A percentile compares a stretch with the other conserved stretches of the same genome.
phyloP scores from a whole-genome alignment of 768 basidiomycete species.

The Amanita jacksonii region DNA sequence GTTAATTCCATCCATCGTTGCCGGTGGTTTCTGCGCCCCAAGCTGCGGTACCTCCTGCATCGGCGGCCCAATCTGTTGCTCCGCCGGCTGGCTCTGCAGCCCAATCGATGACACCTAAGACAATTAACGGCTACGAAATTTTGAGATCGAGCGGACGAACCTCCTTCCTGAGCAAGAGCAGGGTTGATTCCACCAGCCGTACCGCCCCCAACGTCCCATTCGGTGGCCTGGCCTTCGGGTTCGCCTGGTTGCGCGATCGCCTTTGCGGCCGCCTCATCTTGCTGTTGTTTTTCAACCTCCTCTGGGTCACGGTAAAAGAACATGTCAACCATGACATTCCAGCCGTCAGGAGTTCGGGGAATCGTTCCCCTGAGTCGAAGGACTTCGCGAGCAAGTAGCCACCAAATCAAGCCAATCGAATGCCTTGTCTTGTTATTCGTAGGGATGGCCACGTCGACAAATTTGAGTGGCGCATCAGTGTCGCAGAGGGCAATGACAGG shows the following conservation, averaged over 20 bases:
- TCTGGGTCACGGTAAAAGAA: constrained; percentile 99
- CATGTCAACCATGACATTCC: constrained; percentile 99
- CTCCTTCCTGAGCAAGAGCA: constrained; percentile 55
- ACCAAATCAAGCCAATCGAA: constrained; percentile 96
- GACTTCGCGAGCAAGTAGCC: constrained; percentile 95
- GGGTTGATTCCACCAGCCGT: constrained; percentile 71
- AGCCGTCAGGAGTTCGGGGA: constrained; percentile 83
- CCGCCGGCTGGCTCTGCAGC: constrained; percentile 50
- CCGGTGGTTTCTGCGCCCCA: constrained; percentile 36
- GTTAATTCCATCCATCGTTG: constrained; percentile 30
- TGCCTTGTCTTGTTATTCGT: constrained; percentile 99
- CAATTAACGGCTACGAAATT: constrained; percentile 5
- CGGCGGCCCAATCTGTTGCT: constrained; percentile 81
- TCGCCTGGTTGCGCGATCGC: constrained; percentile 49
- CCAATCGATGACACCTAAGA: constrained; percentile 74
- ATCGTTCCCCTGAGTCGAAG: constrained; percentile 92
- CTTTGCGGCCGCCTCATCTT: constrained; percentile 87
- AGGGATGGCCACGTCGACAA: constrained; percentile 97
- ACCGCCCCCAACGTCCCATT: constrained; percentile 74
- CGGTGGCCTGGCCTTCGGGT: constrained; percentile 41
- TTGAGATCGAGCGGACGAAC: constrained; percentile 22
- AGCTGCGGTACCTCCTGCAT: constrained; percentile 43
- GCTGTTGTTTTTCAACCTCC: constrained; percentile 97
- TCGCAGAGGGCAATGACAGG: constrained; percentile 99
- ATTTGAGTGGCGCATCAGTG: constrained; percentile 95